phyloP scores from a whole-genome alignment of 306 rosid genomes.

The Cicer arietinum region DNA sequence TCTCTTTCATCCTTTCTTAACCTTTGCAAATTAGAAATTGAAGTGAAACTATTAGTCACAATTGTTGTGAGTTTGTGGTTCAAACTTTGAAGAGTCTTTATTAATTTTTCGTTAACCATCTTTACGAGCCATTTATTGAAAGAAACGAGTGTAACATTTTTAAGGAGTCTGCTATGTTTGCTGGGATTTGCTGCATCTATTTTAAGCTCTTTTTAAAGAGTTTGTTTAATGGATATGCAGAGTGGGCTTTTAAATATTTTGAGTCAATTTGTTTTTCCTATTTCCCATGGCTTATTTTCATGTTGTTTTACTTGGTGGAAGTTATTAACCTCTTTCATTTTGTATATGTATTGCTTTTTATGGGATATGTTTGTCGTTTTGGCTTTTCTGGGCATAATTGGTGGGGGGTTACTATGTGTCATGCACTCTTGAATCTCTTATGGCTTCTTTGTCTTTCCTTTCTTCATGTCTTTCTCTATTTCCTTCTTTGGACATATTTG shows the following conservation, averaged over 20 bases:
- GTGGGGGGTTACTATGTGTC: too few species aligned
- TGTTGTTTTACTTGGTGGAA: too few species aligned
- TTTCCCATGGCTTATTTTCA: not conserved
- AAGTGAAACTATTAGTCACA: slow-evolving; percentile 4
- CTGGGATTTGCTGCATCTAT: not conserved
- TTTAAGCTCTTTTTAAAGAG: not conserved
- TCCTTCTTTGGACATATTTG: too few species aligned
- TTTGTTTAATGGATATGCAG: slow-evolving; percentile 5
- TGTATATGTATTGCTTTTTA: too few species aligned
- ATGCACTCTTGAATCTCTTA: too few species aligned
- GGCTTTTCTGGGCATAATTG: too few species aligned
- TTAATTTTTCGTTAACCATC: not conserved
- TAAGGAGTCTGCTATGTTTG: not conserved
- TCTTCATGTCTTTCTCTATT: too few species aligned
- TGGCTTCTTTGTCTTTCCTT: too few species aligned
- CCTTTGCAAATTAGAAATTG: slow-evolving; percentile 4
- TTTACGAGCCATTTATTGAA: slow-evolving; percentile 2
- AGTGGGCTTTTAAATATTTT: not conserved
- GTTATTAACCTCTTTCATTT: too few species aligned
- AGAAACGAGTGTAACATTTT: not conserved
- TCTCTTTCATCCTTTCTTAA: not conserved
- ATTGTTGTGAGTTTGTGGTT: not conserved
- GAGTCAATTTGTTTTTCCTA: not conserved
- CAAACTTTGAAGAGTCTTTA: not conserved
- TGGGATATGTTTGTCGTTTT: too few species aligned